Conservation (phyloP, 371 early-diverging fungal species). For the Conidiobolus coronatus region DNA sequence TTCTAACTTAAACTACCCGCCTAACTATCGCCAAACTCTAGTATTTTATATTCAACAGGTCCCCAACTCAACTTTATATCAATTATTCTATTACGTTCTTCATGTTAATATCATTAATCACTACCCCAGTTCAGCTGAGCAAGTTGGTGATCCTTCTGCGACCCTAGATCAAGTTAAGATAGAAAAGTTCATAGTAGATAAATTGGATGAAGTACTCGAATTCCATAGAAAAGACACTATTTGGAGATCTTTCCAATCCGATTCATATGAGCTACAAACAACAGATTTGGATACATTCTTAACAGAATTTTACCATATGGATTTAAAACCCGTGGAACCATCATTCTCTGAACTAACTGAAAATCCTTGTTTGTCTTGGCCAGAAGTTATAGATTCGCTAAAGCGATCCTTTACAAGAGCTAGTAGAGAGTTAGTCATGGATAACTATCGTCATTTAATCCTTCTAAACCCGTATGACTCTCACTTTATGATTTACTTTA, state of each 20-base stretch:
- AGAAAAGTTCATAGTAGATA: not conserved
- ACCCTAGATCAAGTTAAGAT: no score
- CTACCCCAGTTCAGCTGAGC: no score
- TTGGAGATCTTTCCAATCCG: not conserved
- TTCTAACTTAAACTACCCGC: not conserved
- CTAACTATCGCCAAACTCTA: no score
- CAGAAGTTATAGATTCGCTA: not conserved
- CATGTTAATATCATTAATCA: no score
- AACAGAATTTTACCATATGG: not conserved
- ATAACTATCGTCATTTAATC: not conserved
- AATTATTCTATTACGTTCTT: no score
- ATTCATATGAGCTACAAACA: not conserved
- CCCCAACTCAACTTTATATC: no score
- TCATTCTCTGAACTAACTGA: not conserved
- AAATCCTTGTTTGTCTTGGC: not conserved
- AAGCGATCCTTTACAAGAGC: not conserved
- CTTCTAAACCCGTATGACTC: not conserved
- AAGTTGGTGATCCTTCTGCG: no score
- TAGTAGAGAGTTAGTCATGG: not conserved
- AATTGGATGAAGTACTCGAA: not conserved
- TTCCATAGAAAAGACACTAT: not conserved
- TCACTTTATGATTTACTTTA: slow-evolving; percentile 1
- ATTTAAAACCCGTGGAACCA: not conserved
- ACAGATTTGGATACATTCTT: not conserved
- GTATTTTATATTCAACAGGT: no score